Conservation (phyloP, 2,329 filamentous ascomycete genomes). For the Fusarium piperis region DNA sequence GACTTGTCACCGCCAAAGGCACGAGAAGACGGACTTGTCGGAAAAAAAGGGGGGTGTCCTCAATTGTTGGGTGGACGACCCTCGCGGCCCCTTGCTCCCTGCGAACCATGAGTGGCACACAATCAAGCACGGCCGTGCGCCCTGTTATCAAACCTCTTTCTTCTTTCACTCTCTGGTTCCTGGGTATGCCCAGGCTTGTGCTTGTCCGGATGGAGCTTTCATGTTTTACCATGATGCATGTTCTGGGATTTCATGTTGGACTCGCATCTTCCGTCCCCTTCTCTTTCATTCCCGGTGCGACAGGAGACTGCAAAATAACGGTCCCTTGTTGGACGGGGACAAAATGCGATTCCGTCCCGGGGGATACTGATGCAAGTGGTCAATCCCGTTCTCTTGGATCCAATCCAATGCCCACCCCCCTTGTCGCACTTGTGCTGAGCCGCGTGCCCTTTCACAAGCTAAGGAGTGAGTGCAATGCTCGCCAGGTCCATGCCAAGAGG, state of each 20-base stretch:
- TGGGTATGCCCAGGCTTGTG: slow-evolving; percentile 23
- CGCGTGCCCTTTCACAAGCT: slow-evolving; percentile 8
- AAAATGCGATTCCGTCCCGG: not conserved
- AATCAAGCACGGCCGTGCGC: slow-evolving; percentile 26
- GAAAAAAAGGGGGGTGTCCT: slow-evolving; percentile 21
- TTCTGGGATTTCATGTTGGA: not conserved
- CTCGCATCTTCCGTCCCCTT: not conserved
- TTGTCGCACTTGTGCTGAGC: not conserved
- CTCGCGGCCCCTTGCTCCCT: slow-evolving; percentile 20
- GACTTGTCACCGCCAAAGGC: not conserved
- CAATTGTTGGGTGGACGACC: slow-evolving; percentile 7
- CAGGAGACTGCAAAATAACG: not conserved
- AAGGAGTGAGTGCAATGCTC: not conserved
- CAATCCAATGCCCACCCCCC: not conserved
- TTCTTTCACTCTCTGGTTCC: not conserved
- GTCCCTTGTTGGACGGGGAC: not conserved
- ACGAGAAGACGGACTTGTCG: not conserved
- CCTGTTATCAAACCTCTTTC: slow-evolving; percentile 24
- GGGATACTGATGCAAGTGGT: slow-evolving; percentile 11
- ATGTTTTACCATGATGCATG: not conserved
- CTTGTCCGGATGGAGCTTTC: slow-evolving; percentile 19
- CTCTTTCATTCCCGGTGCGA: not conserved
- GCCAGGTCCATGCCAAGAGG: slow-evolving; percentile 23
- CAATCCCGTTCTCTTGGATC: slow-evolving; percentile 14
- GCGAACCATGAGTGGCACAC: slow-evolving; percentile 35